Conservation (phyloP, 192 early-diverging fungal genomes). For the Coemansia sp. region DNA sequence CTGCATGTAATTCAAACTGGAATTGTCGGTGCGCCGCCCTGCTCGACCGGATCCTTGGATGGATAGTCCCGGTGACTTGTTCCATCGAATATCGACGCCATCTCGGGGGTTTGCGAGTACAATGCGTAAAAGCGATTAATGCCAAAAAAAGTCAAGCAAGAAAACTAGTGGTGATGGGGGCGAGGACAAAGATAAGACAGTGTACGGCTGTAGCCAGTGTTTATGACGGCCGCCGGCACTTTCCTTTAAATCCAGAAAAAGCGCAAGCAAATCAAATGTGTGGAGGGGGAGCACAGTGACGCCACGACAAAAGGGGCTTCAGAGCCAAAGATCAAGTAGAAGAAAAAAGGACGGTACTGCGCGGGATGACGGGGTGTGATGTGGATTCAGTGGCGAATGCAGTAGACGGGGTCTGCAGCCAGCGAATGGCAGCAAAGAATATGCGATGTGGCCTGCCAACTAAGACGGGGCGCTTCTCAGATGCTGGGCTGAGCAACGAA, state of each 20-base stretch:
- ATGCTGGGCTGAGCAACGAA: not conserved
- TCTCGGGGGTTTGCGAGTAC: not conserved
- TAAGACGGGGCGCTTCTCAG: constrained; percentile 2
- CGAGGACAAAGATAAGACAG: not conserved
- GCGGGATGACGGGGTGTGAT: constrained; percentile 2
- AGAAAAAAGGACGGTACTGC: constrained; percentile 13
- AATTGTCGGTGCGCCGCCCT: constrained; percentile 29
- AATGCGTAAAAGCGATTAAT: not conserved
- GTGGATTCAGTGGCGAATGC: constrained; percentile 9
- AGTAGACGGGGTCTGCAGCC: constrained; percentile 6
- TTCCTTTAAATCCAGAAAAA: not conserved
- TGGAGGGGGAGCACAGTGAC: constrained; percentile 17
- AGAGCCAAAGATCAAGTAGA: constrained; percentile 10
- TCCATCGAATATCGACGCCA: constrained; percentile 20
- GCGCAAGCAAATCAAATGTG: constrained; percentile 5
- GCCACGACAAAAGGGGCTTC: constrained; percentile 8
- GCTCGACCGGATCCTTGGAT: constrained; percentile 43
- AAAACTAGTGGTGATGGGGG: not conserved
- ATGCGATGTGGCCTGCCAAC: not conserved
- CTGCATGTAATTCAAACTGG: constrained; percentile 5
- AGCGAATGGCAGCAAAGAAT: constrained; percentile 1
- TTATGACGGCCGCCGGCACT: not conserved
- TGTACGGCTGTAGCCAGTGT: not conserved
- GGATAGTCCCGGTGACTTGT: constrained; percentile 44
- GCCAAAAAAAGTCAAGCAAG: not conserved